Percentiles rank a stretch among this genome's conserved stretches.
Conservation (phyloP, 2,329 filamentous ascomycete genomes). For the Diplocarpon mali region DNA sequence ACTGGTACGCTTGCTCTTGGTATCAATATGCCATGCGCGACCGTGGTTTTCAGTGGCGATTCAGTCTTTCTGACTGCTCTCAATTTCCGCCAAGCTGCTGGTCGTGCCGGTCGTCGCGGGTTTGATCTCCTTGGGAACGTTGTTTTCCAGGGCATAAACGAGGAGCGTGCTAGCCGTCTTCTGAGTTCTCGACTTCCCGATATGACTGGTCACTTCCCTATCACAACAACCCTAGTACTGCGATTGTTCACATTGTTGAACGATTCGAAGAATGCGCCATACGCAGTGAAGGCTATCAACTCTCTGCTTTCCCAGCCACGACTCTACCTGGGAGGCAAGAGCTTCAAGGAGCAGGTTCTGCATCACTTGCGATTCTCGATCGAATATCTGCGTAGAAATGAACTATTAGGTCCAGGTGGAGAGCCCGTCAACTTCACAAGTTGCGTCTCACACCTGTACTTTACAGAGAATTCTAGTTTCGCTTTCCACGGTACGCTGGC, state of each 20-base stretch:
- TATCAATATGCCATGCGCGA: conserved; percentile 79
- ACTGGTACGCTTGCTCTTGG: conserved; percentile 67
- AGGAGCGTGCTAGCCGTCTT: conserved; percentile 52
- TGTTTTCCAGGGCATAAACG: conserved; percentile 58
- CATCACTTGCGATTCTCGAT: conserved; percentile 74
- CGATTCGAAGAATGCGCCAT: conserved; percentile 51
- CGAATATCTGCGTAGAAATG: conserved; percentile 62
- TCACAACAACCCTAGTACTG: conserved; percentile 62
- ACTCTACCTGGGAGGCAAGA: conserved; percentile 58
- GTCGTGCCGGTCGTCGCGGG: conserved; percentile 67
- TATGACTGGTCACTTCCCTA: conserved; percentile 66
- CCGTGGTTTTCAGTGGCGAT: conserved; percentile 66
- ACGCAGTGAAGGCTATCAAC: conserved; percentile 50
- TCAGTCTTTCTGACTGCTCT: conserved; percentile 62
- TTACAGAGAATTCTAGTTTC: conserved; percentile 63
- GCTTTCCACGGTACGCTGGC: conserved; percentile 50
- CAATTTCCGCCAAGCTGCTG: conserved; percentile 66
- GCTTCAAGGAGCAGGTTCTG: conserved; percentile 56
- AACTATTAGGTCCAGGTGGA: conserved; percentile 50
- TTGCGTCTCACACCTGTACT: conserved; percentile 62
- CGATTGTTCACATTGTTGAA: conserved; percentile 57
- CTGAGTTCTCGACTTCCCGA: conserved; percentile 65
- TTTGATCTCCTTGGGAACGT: conserved; percentile 76
- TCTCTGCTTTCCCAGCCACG: conserved; percentile 59
- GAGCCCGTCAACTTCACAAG: conserved; percentile 62